These are phyloP conservation scores for Daedaleopsis sinensis DNA, from an alignment of 768 basidiomycete genomes.

Conservation along the genomic window DNA sequence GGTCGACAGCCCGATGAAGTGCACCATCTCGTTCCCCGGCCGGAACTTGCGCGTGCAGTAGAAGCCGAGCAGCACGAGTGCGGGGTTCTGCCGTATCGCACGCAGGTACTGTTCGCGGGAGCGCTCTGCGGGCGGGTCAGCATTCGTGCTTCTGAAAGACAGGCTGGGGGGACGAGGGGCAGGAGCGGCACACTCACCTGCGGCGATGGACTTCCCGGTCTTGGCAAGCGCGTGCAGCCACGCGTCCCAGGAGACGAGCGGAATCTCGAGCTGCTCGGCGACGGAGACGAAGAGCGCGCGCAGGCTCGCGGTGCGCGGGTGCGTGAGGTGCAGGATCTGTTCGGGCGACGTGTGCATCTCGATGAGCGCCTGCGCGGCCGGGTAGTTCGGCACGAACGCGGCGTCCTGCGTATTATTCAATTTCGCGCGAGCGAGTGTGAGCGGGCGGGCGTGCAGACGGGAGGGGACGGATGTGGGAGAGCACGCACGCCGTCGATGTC, in stretches of 20 bases:
- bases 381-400: conserved; percentile 29
- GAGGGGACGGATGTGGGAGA: background rate
- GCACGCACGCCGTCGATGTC: conserved; percentile 41
- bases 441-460: background rate
- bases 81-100: background rate
- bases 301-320: conserved; percentile 42
- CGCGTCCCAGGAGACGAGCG: conserved; percentile 25
- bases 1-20: background rate
- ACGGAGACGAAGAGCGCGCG: conserved; percentile 9
- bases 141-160: too few relatives aligned
- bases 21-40: background rate
- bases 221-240: conserved; percentile 24
- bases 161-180: too few relatives aligned
- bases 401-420: conserved; percentile 15
- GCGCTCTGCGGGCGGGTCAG: too few relatives aligned
- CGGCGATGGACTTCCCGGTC: conserved; percentile 3
- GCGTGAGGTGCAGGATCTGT: conserved; percentile 39
- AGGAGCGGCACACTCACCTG: background rate
- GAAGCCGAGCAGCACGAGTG: background rate
- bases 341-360: conserved; percentile 25
- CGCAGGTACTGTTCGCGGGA: too few relatives aligned
- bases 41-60: background rate
- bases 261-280: conserved; percentile 22
- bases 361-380: conserved; percentile 36
- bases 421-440: background rate